A percentile compares a stretch with the other conserved stretches of the same genome.
Evolutionary conservation across 371 early-diverging fungal species (phyloP).

Genomic region (Apophysomyces ossiformis): DNA sequence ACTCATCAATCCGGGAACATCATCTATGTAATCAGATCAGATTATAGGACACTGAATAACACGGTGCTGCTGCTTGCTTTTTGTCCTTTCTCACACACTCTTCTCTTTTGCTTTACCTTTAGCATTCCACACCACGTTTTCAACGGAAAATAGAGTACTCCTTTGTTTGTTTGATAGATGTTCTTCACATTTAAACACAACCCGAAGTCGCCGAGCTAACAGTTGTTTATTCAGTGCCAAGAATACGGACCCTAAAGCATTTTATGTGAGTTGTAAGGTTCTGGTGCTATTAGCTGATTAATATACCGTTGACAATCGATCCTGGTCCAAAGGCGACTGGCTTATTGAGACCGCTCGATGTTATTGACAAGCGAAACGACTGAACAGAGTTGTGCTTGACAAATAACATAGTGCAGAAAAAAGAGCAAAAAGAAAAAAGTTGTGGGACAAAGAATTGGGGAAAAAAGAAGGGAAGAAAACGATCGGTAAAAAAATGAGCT

Average conservation of each 20-base stretch:
- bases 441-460: too few relatives aligned
- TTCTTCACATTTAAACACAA: conserved; percentile 36
- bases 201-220: conserved; percentile 24
- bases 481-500: too few relatives aligned
- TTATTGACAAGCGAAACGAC: conserved; percentile 31
- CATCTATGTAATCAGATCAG: conserved; percentile 9
- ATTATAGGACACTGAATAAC: neutral
- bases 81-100: neutral
- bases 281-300: neutral
- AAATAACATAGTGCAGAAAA: conserved; percentile 26
- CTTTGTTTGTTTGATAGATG: conserved; percentile 12
- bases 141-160: conserved; percentile 18
- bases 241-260: conserved; percentile 27
- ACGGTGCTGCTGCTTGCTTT: too few relatives aligned
- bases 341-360: conserved; percentile 33
- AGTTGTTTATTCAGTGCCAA: conserved; percentile 27
- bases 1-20: conserved; percentile 15
- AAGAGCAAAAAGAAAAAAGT: neutral
- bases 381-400: conserved; percentile 26
- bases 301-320: conserved; percentile 44
- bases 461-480: too few relatives aligned
- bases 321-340: conserved; percentile 52
- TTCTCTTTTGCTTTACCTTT: neutral
- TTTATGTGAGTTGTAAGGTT: neutral
- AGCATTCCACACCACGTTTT: conserved; percentile 19